Conservation (phyloP, 805 yeast genomes). For the Hanseniaspora nectarophila region DNA sequence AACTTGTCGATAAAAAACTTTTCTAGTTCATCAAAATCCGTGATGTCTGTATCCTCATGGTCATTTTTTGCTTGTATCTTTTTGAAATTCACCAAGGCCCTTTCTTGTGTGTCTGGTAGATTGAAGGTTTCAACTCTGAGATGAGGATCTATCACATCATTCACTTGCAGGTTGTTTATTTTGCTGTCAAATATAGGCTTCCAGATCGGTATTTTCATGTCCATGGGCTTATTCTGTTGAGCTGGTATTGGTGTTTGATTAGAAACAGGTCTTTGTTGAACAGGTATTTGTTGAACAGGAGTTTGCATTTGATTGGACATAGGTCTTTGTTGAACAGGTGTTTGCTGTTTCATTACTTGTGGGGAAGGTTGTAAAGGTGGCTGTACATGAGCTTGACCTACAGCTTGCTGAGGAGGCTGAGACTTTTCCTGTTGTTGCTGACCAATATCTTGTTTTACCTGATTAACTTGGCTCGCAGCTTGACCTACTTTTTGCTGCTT, state of each 20-base stretch:
- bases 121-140: slow-evolving; percentile 3
- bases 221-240: background rate
- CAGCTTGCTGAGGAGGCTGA: too few species aligned
- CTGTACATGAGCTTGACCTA: too few species aligned
- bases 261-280: too few species aligned
- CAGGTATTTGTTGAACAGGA: background rate
- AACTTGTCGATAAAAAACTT: slow-evolving; percentile 18
- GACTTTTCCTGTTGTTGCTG: background rate
- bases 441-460: too few species aligned
- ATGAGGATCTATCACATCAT: background rate
- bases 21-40: slow-evolving; percentile 10
- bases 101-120: slow-evolving; percentile 15
- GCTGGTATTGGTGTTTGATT: background rate
- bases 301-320: background rate
- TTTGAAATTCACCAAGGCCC: slow-evolving; percentile 16
- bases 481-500: slow-evolving; percentile 9
- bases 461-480: background rate
- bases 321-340: background rate
- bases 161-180: background rate
- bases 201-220: background rate
- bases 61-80: slow-evolving; percentile 15
- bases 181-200: background rate
- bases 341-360: background rate
- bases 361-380: too few species aligned
- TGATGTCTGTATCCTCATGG: slow-evolving; percentile 14